These are phyloP conservation scores for Phytophthora vignae DNA, from an alignment of 352 stramenopile genomes.

Conservation along the genomic window DNA sequence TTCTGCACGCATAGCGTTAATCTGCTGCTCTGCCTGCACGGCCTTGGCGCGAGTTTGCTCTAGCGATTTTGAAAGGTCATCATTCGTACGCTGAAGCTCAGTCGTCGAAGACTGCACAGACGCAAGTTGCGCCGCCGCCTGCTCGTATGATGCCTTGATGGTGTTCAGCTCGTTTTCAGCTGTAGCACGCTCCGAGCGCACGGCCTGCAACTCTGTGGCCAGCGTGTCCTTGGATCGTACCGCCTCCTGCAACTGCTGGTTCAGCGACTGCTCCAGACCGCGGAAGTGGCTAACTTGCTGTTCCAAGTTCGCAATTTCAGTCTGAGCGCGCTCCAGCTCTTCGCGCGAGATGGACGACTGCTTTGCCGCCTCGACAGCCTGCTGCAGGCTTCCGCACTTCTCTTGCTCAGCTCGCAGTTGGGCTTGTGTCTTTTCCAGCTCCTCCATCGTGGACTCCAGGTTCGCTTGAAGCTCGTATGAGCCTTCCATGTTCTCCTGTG, in stretches of 20 bases:
- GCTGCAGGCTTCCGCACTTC: conserved; percentile 35
- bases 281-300: conserved; percentile 48
- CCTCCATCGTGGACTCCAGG: conserved; percentile 61
- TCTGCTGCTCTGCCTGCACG: conserved; percentile 55
- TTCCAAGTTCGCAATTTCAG: conserved; percentile 48
- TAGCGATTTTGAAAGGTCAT: conserved; percentile 55
- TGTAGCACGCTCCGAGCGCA: conserved; percentile 36
- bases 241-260: conserved; percentile 42
- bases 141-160: conserved; percentile 39
- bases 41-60: conserved; percentile 52
- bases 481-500: conserved; percentile 62
- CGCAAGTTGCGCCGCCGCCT: conserved; percentile 37
- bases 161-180: conserved; percentile 41
- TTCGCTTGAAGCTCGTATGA: conserved; percentile 67
- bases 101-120: conserved; percentile 34
- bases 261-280: conserved; percentile 47
- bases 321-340: conserved; percentile 44
- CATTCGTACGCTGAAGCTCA: conserved; percentile 59
- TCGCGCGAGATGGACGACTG: conserved; percentile 35
- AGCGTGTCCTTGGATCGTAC: conserved; percentile 41
- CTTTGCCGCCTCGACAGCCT: conserved; percentile 30
- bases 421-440: conserved; percentile 41
- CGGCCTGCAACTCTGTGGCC: conserved; percentile 29
- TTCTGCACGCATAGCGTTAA: conserved; percentile 45
- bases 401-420: conserved; percentile 42